These are phyloP conservation scores for Lepiota subincarnata DNA, from an alignment of 768 basidiomycete species.

Conservation along the genomic window DNA sequence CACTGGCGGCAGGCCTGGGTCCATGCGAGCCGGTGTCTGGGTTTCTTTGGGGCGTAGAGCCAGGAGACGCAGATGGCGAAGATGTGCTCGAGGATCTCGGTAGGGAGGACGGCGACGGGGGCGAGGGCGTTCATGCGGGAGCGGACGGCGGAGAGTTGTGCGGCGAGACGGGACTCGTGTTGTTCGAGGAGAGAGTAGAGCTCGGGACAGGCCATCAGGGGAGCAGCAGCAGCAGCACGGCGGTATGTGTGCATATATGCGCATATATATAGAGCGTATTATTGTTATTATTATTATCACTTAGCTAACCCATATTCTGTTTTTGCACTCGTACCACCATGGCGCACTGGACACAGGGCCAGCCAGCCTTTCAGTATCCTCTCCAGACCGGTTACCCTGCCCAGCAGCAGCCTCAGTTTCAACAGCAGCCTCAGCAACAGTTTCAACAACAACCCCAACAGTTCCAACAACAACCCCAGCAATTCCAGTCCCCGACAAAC, in stretches of 20 bases:
- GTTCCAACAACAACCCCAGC: conserved; percentile 30
- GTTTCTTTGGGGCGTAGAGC: conserved; percentile 27
- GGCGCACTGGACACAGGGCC: conserved; percentile 75
- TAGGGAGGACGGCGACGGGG: conserved; percentile 30
- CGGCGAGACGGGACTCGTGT: conserved; percentile 24
- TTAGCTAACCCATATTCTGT: conserved; percentile 11
- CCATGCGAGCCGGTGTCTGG: conserved; percentile 32
- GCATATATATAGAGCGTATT: not conserved
- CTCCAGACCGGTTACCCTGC: conserved; percentile 64
- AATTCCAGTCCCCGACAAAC: not conserved
- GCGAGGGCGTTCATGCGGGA: conserved; percentile 22
- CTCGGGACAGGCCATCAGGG: not conserved
- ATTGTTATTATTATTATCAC: not conserved
- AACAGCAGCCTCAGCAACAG: conserved; percentile 28
- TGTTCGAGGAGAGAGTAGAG: conserved; percentile 16
- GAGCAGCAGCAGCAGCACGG: not conserved
- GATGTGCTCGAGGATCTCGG: conserved; percentile 37
- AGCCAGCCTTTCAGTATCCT: conserved; percentile 68
- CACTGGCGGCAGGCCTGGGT: conserved; percentile 38
- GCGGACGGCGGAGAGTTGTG: conserved; percentile 24
- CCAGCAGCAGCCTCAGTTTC: conserved; percentile 33
- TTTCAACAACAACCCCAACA: conserved; percentile 33
- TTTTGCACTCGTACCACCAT: conserved; percentile 39
- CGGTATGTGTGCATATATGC: too few relatives aligned
- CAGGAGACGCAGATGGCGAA: conserved; percentile 35